Conservation (phyloP, 1,284 basidiomycete species). For the Gomphus bonarii region DNA sequence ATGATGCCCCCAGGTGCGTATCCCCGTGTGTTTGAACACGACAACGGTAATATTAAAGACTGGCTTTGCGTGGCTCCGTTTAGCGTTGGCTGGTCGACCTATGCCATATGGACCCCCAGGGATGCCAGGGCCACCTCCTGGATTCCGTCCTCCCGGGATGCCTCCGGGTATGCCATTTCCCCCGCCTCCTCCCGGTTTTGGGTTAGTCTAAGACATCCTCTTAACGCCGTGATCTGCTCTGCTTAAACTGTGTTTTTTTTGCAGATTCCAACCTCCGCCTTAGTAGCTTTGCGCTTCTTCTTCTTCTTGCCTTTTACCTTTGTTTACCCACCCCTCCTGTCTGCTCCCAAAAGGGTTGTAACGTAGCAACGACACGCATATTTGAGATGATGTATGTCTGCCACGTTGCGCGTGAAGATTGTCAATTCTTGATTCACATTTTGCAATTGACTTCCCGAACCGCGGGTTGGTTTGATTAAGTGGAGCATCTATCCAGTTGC, state of each 20-base stretch:
- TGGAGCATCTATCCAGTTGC: not conserved
- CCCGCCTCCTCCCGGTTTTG: conserved; percentile 73
- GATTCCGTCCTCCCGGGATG: conserved; percentile 78
- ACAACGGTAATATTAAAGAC: not conserved
- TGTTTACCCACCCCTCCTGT: no score
- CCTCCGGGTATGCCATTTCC: conserved; percentile 46
- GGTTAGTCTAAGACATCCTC: conserved; percentile 39
- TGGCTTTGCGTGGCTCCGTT: conserved; percentile 29
- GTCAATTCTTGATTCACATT: not conserved
- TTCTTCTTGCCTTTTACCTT: no score
- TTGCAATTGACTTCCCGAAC: not conserved
- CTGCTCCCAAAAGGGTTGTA: not conserved
- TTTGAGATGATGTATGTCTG: not conserved
- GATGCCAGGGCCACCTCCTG: conserved; percentile 50
- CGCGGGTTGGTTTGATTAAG: no score
- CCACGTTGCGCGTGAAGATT: not conserved
- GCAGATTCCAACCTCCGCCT: conserved; percentile 30
- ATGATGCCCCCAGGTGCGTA: conserved; percentile 86
- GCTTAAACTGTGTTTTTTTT: not conserved
- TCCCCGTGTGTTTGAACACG: conserved; percentile 13
- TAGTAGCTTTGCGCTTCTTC: conserved; percentile 18
- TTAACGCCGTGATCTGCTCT: not conserved
- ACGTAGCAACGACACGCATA: not conserved
- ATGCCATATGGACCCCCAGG: conserved; percentile 79
- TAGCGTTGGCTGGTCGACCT: conserved; percentile 69